A percentile compares a stretch with the other conserved stretches of the same genome.
Conservation (phyloP, 805 yeast genomes). For the Cyberlindnera xishuangbannaensis region DNA sequence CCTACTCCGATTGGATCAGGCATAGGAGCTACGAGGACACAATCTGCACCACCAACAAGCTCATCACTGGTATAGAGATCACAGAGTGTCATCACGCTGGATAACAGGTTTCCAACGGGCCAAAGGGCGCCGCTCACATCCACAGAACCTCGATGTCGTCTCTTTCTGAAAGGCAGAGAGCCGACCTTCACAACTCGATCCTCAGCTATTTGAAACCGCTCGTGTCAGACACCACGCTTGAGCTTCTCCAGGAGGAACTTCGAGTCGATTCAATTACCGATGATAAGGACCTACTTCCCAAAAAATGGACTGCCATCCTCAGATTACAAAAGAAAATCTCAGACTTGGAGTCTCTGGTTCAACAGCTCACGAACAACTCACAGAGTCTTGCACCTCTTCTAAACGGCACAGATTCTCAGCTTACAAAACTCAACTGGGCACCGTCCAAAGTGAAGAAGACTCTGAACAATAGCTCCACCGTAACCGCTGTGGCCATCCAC, state of each 20-base stretch:
- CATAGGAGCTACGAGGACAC: no score
- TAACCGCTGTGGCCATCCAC: slow-evolving; percentile 64
- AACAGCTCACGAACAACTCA: slow-evolving; percentile 43
- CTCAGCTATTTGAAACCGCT: slow-evolving; percentile 40
- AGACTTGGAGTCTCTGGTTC: slow-evolving; percentile 64
- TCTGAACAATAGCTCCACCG: slow-evolving; percentile 37
- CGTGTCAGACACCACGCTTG: slow-evolving; percentile 9
- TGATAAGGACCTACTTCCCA: slow-evolving; percentile 43
- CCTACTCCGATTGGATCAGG: no score
- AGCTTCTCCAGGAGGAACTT: slow-evolving; percentile 20
- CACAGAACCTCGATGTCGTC: slow-evolving; percentile 21
- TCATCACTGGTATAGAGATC: no score
- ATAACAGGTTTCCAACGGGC: no score
- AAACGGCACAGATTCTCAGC: slow-evolving; percentile 4
- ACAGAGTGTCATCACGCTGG: no score
- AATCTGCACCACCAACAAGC: no score
- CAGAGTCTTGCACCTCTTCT: slow-evolving; percentile 23
- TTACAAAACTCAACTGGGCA: slow-evolving; percentile 21
- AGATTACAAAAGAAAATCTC: slow-evolving; percentile 69
- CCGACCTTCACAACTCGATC: slow-evolving; percentile 42
- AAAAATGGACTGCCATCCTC: slow-evolving; percentile 84
- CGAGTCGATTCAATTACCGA: slow-evolving; percentile 17
- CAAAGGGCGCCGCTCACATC: neutral
- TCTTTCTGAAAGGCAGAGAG: slow-evolving; percentile 37
- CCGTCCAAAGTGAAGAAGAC: slow-evolving; percentile 24